Evolutionary conservation across 1,139 yeast genomes (phyloP).

Genomic region (Saccharomyces hybrid): DNA sequence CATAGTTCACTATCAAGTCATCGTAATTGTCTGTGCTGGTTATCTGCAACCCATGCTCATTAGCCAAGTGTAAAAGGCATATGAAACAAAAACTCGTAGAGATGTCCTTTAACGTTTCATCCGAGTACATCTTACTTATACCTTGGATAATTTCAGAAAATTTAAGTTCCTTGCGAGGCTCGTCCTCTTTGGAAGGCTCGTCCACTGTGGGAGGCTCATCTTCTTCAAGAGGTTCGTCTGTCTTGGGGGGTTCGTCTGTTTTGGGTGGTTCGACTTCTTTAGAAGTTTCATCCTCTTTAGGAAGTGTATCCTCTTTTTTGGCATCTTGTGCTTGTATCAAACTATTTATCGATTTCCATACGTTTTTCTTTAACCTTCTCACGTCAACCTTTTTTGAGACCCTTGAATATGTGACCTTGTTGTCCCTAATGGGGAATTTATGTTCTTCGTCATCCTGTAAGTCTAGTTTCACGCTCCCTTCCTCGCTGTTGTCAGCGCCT

Average conservation of each 20-base stretch:
- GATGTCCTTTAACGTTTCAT: slow-evolving; percentile 52
- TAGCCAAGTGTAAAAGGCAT: slow-evolving; percentile 78
- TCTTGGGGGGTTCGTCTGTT: slow-evolving; percentile 3
- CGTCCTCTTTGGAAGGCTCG: too few species aligned
- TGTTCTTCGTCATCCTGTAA: slow-evolving; percentile 36
- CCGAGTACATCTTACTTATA: slow-evolving; percentile 47
- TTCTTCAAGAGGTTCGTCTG: not conserved
- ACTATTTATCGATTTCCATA: slow-evolving; percentile 56
- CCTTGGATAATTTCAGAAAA: slow-evolving; percentile 39
- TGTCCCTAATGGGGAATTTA: slow-evolving; percentile 42
- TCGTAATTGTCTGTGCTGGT: slow-evolving; percentile 46
- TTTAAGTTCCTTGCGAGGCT: slow-evolving; percentile 13
- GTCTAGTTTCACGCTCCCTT: slow-evolving; percentile 8
- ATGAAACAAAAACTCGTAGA: slow-evolving; percentile 86
- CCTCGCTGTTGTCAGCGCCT: slow-evolving; percentile 30
- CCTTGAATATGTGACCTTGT: slow-evolving; percentile 60
- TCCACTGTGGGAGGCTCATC: slow-evolving; percentile 5
- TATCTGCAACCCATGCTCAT: slow-evolving; percentile 74
- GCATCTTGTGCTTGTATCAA: slow-evolving; percentile 12
- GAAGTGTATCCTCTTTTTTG: not conserved
- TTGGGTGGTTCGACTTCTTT: not conserved
- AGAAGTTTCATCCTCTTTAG: not conserved
- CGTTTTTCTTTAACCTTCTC: slow-evolving; percentile 64
- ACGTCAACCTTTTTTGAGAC: slow-evolving; percentile 84
- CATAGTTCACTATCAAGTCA: slow-evolving; percentile 39